Evolutionary conservation across 495 filamentous ascomycete species (phyloP).

Genomic region (Penicillium nucicola): DNA sequence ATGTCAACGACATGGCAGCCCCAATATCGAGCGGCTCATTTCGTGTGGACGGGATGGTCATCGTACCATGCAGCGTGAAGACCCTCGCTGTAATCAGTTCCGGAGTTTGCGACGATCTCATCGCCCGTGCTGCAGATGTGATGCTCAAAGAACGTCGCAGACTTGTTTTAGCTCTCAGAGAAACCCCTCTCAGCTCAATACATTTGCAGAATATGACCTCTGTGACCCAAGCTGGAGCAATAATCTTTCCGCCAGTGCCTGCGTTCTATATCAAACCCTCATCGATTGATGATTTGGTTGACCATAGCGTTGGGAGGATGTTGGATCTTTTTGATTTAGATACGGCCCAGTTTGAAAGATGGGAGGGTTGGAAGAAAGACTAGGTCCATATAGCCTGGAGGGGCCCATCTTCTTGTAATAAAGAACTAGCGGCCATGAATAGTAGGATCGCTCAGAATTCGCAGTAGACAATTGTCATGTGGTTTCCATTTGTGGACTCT

Average conservation of each 20-base stretch:
- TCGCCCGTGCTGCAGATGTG: conserved; percentile 34
- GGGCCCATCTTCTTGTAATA: too few species aligned
- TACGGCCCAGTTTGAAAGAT: conserved; percentile 39
- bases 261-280: conserved; percentile 38
- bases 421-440: too few species aligned
- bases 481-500: too few species aligned
- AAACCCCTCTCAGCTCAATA: conserved; percentile 45
- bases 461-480: too few species aligned
- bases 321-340: conserved; percentile 44
- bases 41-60: conserved; percentile 35
- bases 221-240: conserved; percentile 30
- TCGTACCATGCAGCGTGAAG: conserved; percentile 42
- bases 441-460: too few species aligned
- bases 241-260: conserved; percentile 45
- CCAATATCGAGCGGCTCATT: conserved; percentile 37
- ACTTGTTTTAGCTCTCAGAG: conserved; percentile 39
- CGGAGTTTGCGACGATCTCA: conserved; percentile 37
- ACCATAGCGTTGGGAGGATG: conserved; percentile 43
- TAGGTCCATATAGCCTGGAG: too few species aligned
- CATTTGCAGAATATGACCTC: conserved; percentile 45
- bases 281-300: conserved; percentile 34
- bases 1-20: conserved; percentile 36
- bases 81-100: conserved; percentile 29
- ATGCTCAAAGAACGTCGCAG: conserved; percentile 42
- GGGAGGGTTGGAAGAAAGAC: conserved; percentile 37